A percentile compares a stretch with the other conserved stretches of the same genome.
Conservation (phyloP, 2,329 filamentous ascomycete species). For the Septoria petroselini region DNA sequence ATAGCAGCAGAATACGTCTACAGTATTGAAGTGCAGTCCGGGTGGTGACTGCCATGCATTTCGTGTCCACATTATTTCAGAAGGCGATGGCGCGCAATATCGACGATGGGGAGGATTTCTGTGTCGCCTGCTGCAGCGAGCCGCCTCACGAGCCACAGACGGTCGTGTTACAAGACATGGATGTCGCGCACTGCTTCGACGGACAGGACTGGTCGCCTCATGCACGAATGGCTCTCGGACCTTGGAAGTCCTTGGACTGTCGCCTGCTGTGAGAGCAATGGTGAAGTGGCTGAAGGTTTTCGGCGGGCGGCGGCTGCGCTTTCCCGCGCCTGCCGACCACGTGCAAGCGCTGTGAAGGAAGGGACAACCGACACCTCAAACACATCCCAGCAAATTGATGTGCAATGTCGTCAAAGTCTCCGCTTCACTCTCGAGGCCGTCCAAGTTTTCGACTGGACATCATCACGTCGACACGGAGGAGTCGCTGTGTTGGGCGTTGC, state of each 20-base stretch:
- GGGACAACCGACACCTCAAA: slow-evolving; percentile 5
- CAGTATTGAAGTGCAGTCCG: no score
- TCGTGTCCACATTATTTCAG: slow-evolving; percentile 2
- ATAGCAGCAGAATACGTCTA: neutral
- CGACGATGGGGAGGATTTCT: slow-evolving; percentile 7
- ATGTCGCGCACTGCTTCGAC: neutral
- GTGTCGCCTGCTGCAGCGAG: slow-evolving; percentile 5
- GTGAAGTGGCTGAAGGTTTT: slow-evolving; percentile 18
- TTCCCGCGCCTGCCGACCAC: neutral
- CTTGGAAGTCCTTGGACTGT: slow-evolving; percentile 6
- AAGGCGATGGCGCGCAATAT: slow-evolving; percentile 8
- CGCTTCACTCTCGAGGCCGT: neutral
- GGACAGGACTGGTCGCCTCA: neutral
- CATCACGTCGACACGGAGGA: neutral
- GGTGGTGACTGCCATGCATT: no score
- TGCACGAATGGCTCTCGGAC: neutral
- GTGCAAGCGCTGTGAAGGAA: slow-evolving; percentile 2
- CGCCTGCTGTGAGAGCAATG: neutral
- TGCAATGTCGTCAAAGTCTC: slow-evolving; percentile 12
- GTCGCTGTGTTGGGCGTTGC: neutral
- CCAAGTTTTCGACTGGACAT: slow-evolving; percentile 1
- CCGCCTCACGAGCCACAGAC: slow-evolving; percentile 8
- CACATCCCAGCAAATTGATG: slow-evolving; percentile 3
- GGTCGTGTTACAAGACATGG: slow-evolving; percentile 3
- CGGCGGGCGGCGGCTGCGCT: slow-evolving; percentile 1